Conservation (phyloP, 306 rosid genomes). For the Fagus sylvatica region DNA sequence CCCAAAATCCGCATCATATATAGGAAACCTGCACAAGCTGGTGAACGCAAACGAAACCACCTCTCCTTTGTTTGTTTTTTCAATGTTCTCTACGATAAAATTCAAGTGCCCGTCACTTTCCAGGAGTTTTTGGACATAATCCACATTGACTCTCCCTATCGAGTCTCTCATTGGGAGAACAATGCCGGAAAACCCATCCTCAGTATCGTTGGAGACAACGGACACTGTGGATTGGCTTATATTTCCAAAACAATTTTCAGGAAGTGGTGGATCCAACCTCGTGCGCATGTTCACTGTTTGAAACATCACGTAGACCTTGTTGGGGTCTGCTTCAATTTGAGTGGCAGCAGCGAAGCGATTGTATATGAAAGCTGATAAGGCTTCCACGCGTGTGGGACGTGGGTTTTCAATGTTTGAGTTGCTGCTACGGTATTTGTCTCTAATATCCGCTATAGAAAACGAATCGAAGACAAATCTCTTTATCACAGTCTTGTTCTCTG, state of each 20-base stretch:
- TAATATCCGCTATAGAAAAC: no score
- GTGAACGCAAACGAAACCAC: slow-evolving; percentile 33
- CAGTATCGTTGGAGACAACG: not conserved
- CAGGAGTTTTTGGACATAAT: slow-evolving; percentile 12
- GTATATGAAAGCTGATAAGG: slow-evolving; percentile 45
- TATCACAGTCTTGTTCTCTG: no score
- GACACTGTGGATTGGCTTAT: slow-evolving; percentile 6
- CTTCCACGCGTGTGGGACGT: slow-evolving; percentile 33
- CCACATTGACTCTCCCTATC: slow-evolving; percentile 9
- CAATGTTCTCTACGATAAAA: not conserved
- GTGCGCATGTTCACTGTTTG: slow-evolving; percentile 36
- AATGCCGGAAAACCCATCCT: not conserved
- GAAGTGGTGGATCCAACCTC: slow-evolving; percentile 38
- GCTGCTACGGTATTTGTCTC: no score
- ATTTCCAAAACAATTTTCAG: slow-evolving; percentile 37
- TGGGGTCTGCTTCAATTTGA: not conserved
- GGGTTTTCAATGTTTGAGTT: no score
- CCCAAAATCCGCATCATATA: slow-evolving; percentile 36
- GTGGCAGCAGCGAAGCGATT: slow-evolving; percentile 23
- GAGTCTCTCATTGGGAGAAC: slow-evolving; percentile 23
- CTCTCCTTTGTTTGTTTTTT: slow-evolving; percentile 9
- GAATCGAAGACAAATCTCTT: no score
- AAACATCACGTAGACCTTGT: slow-evolving; percentile 5
- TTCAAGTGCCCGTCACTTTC: slow-evolving; percentile 1
- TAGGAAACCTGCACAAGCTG: slow-evolving; percentile 38